Base-by-base conservation (phyloP, 345 rosid species). In the Excoecaria agallocha region DNA sequence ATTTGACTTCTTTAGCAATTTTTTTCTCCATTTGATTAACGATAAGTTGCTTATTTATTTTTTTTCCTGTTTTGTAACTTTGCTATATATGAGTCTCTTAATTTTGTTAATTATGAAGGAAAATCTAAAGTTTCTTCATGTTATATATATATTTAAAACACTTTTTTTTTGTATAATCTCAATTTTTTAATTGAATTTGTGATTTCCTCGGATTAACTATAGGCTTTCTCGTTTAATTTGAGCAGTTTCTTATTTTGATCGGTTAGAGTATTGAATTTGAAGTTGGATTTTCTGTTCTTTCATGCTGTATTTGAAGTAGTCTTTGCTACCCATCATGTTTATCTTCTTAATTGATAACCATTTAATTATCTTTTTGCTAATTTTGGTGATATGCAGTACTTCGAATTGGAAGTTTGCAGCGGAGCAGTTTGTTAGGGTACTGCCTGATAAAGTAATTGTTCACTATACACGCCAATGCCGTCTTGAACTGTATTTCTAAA, bases 371-470 rank as follows among this genome's bases (percentile, higher is more conserved):
- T 46, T 25, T 54, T 64, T 4, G 56, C 56, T 74, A 20, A 74
- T 65, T 48, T 10, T 64, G 46, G 24, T 25, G n/a, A 5, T 56
- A 9, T 80, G 69, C 95, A 96, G 99, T 83, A 75, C 89, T n/a
- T 60, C 82, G 3, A 91, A 96, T 86, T 96, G 98, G 99, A 91
- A 91, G 79, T 96, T 90, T 75, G 99, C 86, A 71, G 97, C 99
- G 1, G 87, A 90, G 83, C 92, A 86, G 74, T 93, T 96, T 77
- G 99, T 90, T 55, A 87, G 83, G 76, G 75, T 3, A 72, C 86
- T 96, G 12, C 97, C 92, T 0, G 90, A 96, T 76, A 89, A 88
- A 90, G 86, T 93, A 1, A 83, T 89, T 74, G 98, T 93, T 78
- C 97, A 93, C 75, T 86, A 98, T 96, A 86, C 88, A 93, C 20